Percentiles rank a stretch among this genome's conserved stretches.
Evolutionary conservation across 139 green algal genomes (phyloP).

Genomic region (Nannochloris sp.): DNA sequence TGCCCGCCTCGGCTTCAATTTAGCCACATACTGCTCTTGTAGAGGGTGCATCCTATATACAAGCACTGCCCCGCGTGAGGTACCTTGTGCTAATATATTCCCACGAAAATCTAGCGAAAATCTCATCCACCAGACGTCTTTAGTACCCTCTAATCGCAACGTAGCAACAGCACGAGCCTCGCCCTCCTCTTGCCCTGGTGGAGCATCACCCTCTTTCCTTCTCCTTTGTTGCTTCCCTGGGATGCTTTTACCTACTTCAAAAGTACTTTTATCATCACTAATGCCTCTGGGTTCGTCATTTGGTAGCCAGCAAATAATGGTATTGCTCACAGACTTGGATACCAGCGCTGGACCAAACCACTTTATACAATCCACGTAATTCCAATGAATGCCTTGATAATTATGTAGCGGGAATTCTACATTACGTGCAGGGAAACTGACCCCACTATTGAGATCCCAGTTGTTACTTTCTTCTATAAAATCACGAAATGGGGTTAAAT

Average conservation of each 20-base stretch:
- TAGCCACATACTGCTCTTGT: constrained; percentile 1
- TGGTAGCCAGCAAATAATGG: constrained; percentile 39
- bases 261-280: no score
- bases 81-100: constrained; percentile 50
- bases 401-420: constrained; percentile 24
- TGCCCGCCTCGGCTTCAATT: constrained; percentile 2
- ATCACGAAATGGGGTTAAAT: constrained; percentile 5
- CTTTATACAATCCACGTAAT: constrained; percentile 78
- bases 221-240: background rate
- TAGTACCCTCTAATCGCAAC: constrained; percentile 35
- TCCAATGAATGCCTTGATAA: constrained; percentile 50
- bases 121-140: constrained; percentile 63
- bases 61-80: constrained; percentile 31
- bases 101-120: constrained; percentile 47
- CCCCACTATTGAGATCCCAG: background rate
- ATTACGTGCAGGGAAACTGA: constrained; percentile 16
- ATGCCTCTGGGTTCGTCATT: background rate
- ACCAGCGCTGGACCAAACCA: constrained; percentile 70
- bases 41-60: constrained; percentile 31
- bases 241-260: background rate
- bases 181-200: no score
- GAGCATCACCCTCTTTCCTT: background rate
- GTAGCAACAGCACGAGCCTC: background rate
- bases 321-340: constrained; percentile 55
- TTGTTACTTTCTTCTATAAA: constrained; percentile 17